These are phyloP conservation scores for Trichosporon ovoides DNA, from an alignment of 1,284 basidiomycete genomes.

Conservation along the genomic window DNA sequence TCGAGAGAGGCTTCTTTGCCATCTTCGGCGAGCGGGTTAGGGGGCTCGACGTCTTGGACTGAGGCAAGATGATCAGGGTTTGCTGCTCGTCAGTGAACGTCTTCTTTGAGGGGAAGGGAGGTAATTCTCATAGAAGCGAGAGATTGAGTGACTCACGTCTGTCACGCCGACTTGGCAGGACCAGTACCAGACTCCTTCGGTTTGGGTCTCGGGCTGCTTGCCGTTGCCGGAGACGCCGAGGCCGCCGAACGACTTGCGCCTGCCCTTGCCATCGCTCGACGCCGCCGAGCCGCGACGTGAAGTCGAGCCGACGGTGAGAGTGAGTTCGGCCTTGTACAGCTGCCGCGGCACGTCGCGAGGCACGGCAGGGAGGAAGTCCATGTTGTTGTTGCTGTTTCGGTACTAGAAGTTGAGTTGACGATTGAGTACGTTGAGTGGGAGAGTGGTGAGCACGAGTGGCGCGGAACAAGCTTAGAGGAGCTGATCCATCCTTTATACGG, in stretches of 20 bases:
- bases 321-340: constrained; percentile 26
- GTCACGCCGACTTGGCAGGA: constrained; percentile 38
- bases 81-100: no score
- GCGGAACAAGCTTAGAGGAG: no score
- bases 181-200: constrained; percentile 43
- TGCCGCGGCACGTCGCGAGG: constrained; percentile 26
- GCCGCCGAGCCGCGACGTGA: constrained; percentile 31
- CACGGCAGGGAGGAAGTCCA: constrained; percentile 34
- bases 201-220: constrained; percentile 2
- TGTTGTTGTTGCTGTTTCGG: constrained; percentile 16
- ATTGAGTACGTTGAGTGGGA: no score
- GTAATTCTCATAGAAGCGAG: no score
- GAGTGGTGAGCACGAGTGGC: neutral
- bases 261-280: constrained; percentile 19
- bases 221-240: constrained; percentile 29
- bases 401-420: no score
- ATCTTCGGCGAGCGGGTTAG: constrained; percentile 12
- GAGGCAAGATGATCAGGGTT: constrained; percentile 37
- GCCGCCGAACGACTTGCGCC: constrained; percentile 25
- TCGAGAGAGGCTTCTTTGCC: neutral
- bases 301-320: constrained; percentile 25
- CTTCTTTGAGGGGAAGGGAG: no score
- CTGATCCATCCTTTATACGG: no score
- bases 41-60: constrained; percentile 37
- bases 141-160: constrained; percentile 32